A percentile compares a stretch with the other conserved stretches of the same genome.
Evolutionary conservation across 495 filamentous ascomycete genomes (phyloP).

Genomic region (Penicillium maclennaniae): DNA sequence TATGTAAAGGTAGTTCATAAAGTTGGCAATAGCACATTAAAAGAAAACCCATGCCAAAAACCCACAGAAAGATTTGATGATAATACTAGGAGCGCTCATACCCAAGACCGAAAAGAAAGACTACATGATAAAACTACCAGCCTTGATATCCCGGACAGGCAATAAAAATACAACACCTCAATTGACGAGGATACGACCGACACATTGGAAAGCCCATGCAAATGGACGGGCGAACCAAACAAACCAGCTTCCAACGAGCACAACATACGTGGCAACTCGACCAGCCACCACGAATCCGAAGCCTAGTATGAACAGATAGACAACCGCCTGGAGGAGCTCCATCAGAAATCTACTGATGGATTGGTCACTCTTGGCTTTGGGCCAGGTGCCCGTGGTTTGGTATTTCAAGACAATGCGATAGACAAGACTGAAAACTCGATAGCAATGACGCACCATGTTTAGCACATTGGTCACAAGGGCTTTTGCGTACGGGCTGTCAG

Average conservation of each 20-base stretch:
- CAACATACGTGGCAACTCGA: conserved; percentile 31
- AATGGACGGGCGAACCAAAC: conserved; percentile 42
- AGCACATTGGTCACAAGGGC: conserved; percentile 27
- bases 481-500: conserved; percentile 26
- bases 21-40: background rate
- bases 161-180: background rate
- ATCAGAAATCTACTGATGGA: conserved; percentile 29
- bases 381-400: conserved; percentile 35
- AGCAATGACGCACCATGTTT: conserved; percentile 38
- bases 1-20: background rate
- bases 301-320: conserved; percentile 37
- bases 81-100: background rate
- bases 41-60: background rate
- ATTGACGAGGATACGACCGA: conserved; percentile 25
- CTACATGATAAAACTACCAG: background rate
- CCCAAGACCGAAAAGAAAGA: background rate
- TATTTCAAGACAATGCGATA: conserved; percentile 28
- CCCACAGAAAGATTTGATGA: background rate
- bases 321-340: conserved; percentile 34
- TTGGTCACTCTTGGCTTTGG: conserved; percentile 25
- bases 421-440: conserved; percentile 29
- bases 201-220: conserved; percentile 30
- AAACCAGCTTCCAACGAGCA: conserved; percentile 40
- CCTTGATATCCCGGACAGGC: background rate
- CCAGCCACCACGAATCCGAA: conserved; percentile 32